Conservation (phyloP, 768 basidiomycete species). For the Infundibulicybe gibba region DNA sequence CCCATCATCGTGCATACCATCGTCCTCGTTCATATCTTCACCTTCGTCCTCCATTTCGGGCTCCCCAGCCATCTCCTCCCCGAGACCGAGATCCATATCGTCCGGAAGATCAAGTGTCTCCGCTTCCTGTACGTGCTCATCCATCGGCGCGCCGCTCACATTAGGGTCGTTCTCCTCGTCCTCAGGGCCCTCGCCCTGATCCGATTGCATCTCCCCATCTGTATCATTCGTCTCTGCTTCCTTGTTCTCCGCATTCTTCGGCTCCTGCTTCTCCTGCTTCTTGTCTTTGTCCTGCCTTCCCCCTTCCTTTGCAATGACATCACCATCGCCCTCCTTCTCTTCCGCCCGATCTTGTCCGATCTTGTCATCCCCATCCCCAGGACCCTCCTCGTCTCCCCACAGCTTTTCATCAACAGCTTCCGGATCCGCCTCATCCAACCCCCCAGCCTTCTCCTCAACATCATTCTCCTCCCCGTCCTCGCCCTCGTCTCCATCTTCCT, state of each 20-base stretch:
- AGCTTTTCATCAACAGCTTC: constrained; percentile 91
- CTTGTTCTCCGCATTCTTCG: constrained; percentile 21
- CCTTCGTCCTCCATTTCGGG: constrained; percentile 23
- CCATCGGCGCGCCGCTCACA: constrained; percentile 62
- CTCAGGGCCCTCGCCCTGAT: constrained; percentile 10
- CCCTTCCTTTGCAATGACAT: constrained; percentile 79
- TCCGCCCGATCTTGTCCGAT: constrained; percentile 59
- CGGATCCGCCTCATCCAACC: constrained; percentile 81
- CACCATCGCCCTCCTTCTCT: constrained; percentile 46
- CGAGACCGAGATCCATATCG: constrained; percentile 60
- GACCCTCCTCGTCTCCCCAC: constrained; percentile 83
- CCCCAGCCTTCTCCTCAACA: constrained; percentile 74
- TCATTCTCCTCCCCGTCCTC: constrained; percentile 36
- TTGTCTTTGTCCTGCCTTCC: constrained; percentile 33
- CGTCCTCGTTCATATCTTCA: constrained; percentile 29
- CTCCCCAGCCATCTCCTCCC: constrained; percentile 29
- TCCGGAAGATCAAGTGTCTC: constrained; percentile 89
- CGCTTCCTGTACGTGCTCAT: constrained; percentile 74
- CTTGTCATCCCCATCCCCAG: constrained; percentile 53
- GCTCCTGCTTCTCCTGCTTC: constrained; percentile 20
- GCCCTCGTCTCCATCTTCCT: constrained; percentile 47
- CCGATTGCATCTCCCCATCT: constrained; percentile 13
- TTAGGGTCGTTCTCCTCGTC: constrained; percentile 38
- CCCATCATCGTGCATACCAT: constrained; percentile 19
- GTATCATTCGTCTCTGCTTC: constrained; percentile 13